Percentiles rank a stretch among this genome's conserved stretches.
phyloP scores from a whole-genome alignment of 257 asterid genomes.

The Rhazya stricta region DNA sequence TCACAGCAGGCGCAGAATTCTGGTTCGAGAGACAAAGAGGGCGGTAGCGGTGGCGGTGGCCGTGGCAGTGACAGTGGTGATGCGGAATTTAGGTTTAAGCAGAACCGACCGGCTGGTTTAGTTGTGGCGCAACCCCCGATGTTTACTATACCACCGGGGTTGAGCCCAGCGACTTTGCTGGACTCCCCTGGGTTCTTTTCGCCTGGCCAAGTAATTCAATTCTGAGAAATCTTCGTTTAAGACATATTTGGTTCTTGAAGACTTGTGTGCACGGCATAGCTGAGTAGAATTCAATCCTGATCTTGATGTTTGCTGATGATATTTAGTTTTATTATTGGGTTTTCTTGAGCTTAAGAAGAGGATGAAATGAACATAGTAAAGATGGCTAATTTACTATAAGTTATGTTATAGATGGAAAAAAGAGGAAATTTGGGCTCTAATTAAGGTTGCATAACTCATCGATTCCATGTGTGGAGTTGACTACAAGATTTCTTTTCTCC shows the following conservation, averaged over 20 bases:
- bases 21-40: neutral
- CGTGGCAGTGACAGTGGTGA: no score
- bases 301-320: neutral
- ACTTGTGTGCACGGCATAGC: neutral
- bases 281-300: neutral
- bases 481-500: neutral
- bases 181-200: constrained; percentile 66
- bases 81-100: constrained; percentile 42
- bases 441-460: neutral
- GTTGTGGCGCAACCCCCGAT: constrained; percentile 41
- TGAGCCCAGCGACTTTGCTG: constrained; percentile 67
- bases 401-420: neutral
- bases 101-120: constrained; percentile 51
- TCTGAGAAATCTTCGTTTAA: neutral
- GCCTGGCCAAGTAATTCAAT: constrained; percentile 50
- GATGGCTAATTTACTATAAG: neutral
- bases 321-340: neutral
- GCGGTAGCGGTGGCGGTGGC: constrained; percentile 18
- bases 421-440: neutral
- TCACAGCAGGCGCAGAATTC: constrained; percentile 10
- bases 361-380: neutral
- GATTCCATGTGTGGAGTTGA: neutral
- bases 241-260: neutral
- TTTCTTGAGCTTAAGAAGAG: neutral
- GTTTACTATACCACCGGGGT: constrained; percentile 68